Evolutionary conservation across 345 rosid species (phyloP), one percentile per base, ranked within the genome.

Genomic region (Euclidium syriacum): DNA sequence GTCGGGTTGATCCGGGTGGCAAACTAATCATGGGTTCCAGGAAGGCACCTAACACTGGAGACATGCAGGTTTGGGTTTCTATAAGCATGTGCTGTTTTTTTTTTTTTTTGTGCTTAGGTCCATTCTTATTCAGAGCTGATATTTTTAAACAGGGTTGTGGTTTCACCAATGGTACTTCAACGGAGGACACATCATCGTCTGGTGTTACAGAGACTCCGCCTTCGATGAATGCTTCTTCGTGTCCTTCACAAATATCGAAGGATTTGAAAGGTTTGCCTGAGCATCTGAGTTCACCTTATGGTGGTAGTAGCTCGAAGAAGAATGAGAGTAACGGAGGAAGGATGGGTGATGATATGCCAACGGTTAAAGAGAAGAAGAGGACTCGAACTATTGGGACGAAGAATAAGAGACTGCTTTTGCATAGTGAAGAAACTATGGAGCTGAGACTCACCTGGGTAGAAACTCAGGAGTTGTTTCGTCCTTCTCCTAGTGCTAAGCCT

Each of bases 381-480:
- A 65, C 85, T 33, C 78, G 83, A 33, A 88, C 86, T 64, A 86
- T 86, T 58, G 95, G 98, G 66, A 74, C 84, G 25, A 88, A 86
- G 77, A 80, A 71, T 46, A 83, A 86, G 83, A 83, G 98, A 75
- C 36, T 86, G 49, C 81, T 79, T 48, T 78, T 80, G 79, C 82
- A 80, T 57, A 73, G 78, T 64, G 90, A 81, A 63, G 98, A 88
- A 35, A 80, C 83, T 42, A 58, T 80, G 80, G 95, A 83, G 78
- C 77, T 88, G 46, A 80, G 84, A 71, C 69, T 88, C 42, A 91
- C 90, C 24, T 91, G 96, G 96, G 87, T 88, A 58, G 96, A 91
- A 85, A 83, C 98, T 61, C 92, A 91, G 58, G 92, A 84, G 40
- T 70, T 91, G 80, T 80, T 91, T 76, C 88, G 90, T 56, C 95